phyloP scores from a whole-genome alignment of 495 filamentous ascomycete species.

The Tricharina praecox region DNA sequence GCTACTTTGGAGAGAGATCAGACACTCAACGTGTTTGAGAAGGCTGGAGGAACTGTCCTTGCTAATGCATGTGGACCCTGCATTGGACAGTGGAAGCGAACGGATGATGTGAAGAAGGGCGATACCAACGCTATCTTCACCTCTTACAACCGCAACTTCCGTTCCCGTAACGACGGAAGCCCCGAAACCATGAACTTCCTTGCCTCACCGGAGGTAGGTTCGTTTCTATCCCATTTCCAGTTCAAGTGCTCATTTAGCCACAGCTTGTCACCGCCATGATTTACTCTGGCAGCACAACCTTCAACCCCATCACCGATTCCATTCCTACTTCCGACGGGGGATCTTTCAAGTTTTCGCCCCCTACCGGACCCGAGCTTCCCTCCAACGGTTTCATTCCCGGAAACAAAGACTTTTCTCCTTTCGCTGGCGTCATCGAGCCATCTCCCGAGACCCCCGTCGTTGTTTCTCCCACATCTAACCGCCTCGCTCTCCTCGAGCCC shows the following conservation, averaged over 20 bases:
- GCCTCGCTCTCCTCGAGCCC: constrained; percentile 78
- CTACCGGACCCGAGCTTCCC: constrained; percentile 62
- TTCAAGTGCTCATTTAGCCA: constrained; percentile 68
- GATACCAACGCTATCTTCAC: constrained; percentile 89
- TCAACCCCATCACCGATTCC: constrained; percentile 86
- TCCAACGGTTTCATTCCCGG: constrained; percentile 61
- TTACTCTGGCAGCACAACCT: constrained; percentile 80
- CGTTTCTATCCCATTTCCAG: not conserved
- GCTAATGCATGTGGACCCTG: constrained; percentile 94
- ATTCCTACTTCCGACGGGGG: constrained; percentile 66
- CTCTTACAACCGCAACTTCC: constrained; percentile 97
- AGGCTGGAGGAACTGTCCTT: constrained; percentile 73
- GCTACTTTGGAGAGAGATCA: constrained; percentile 77
- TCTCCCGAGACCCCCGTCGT: constrained; percentile 47
- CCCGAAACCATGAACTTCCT: constrained; percentile 96
- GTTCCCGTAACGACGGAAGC: constrained; percentile 92
- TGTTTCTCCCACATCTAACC: constrained; percentile 69
- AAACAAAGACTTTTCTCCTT: constrained; percentile 56
- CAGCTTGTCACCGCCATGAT: constrained; percentile 93
- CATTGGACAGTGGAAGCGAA: constrained; percentile 92
- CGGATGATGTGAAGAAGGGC: constrained; percentile 64
- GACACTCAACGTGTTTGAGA: constrained; percentile 69
- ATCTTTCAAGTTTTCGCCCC: constrained; percentile 72
- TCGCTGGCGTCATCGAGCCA: constrained; percentile 45
- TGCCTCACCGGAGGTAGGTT: constrained; percentile 56